Base-by-base conservation (phyloP, 202 grass and related monocot species). In the Schoenoplectus tabernaemontani region DNA sequence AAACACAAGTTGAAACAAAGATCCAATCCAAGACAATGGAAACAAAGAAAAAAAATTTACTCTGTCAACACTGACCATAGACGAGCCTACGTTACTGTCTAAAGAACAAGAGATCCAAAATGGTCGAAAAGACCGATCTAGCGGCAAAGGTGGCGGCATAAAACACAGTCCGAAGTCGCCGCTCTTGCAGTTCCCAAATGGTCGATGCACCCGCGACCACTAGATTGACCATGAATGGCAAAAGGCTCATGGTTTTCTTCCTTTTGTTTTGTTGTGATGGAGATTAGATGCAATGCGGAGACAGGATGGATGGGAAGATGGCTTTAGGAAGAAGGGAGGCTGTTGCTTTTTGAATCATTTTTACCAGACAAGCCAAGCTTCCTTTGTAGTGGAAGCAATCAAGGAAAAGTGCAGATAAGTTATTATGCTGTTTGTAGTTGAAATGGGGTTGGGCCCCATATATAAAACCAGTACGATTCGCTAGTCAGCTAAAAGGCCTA, bases 141-240 rank as follows among this genome's bases (percentile, higher is more conserved):
- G 64, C 51, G 4, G 66, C 64, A 17, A 59, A 62, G 22, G 65
- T 64, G 11, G 53, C 64, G 4, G 46, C 83, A 59, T 74, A 1
- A 69, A 81, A 85, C 15, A 85, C 77, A 22, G 56, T 81, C 54
- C 6, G 30, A 10, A 85, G 54, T 22, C 77, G 50, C 77, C 54
- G 64, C 83, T 81, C 54, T 33, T 85, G 83, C 83, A 85, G 54
- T 20, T 32, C 37, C 77, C 83, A 81, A 15, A 85, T 63, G 22
- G 64, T 81, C 43, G 64, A 44, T 9, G 24, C 50, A 16, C 80
- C 42, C 65, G 36, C 63, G 20, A 38, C 15, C 15, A n/a, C 34
- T 16, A 39, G 16, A 66, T 39, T 34, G 2, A 39, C 63, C 34
- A 66, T 66, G 7, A 39, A 36, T 16, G 16, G 15, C 12, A 39